Conservation (phyloP, 352 stramenopile genomes). For the Peronospora belbahrii region DNA sequence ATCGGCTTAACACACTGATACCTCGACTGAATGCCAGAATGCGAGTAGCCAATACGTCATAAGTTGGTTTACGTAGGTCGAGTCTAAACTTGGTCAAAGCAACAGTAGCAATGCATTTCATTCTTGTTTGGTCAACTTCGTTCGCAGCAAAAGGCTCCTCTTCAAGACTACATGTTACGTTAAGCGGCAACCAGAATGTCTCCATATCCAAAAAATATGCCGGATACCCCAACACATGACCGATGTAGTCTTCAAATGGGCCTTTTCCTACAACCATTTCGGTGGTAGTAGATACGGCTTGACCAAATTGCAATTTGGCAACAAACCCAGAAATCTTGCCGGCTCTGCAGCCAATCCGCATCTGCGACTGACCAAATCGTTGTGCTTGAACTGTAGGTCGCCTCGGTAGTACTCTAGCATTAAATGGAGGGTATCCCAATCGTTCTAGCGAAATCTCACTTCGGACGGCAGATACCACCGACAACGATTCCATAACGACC, state of each 20-base stretch:
- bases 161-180: conserved; percentile 33
- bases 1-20: conserved; percentile 7
- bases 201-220: conserved; percentile 16
- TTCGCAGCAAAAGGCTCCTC: conserved; percentile 10
- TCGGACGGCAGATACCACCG: conserved; percentile 32
- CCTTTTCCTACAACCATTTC: conserved; percentile 3
- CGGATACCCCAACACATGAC: conserved; percentile 6
- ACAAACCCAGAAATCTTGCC: conserved; percentile 44
- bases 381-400: conserved; percentile 37
- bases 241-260: conserved; percentile 30
- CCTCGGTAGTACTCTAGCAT: conserved; percentile 54
- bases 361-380: conserved; percentile 32
- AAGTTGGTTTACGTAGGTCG: conserved; percentile 22
- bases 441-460: conserved; percentile 59
- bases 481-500: conserved; percentile 47
- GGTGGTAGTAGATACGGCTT: not conserved
- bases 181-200: conserved; percentile 48
- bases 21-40: conserved; percentile 8
- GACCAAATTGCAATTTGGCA: conserved; percentile 19
- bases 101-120: conserved; percentile 10
- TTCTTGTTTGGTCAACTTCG: not conserved
- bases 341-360: conserved; percentile 35
- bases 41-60: conserved; percentile 19
- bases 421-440: conserved; percentile 71
- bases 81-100: conserved; percentile 27